Base-by-base conservation (phyloP, 2,329 filamentous ascomycete species). In the Hymenoscyphus fraxineus region DNA sequence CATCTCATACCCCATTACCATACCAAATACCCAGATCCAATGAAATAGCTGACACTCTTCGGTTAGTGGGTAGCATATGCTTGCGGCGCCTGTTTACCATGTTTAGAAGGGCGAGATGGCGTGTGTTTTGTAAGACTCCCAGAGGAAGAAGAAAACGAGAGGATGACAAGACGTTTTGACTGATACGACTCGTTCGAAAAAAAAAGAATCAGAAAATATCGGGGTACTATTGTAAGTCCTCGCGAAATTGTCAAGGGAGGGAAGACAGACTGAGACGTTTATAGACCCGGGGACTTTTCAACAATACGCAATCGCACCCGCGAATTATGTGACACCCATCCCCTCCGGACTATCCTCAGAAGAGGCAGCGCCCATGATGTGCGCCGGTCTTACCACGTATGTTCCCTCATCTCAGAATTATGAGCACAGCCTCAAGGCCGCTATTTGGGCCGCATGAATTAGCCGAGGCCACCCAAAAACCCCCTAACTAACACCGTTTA, bases 281-380 rank as follows among this genome's bases (percentile, higher is more conserved):
- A 0, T 15, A 74, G 73, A 71, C 47, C 88, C 88, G 0, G 88
- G 88, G 44, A 91, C 88, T n/a, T 91, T 90, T 73, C 88, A 90
- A 73, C 86, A 90, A 76, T 91, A 90, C 71, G 83, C 83, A 19
- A 73, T 88, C 16, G 83, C 82, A 0, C 85, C 86, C 10, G 87
- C 87, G 2, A 82, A 83, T 76, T 90, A 91, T 73, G 88, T 90
- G 1, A 90, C 88, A 0, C 86, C 86, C 1, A 89, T 91, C 69
- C 88, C 88, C 1, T 86, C 88, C 4, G 77, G 74, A 3, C 76
- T 91, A 19, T 75, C 80, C 54, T 86, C 83, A 10, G 86, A 83
- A 60, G 79, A 80, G 31, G 88, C 88, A 0, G 88, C 88, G 1
- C 88, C 87, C 0, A 82, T 90, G 78, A 81, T 89, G 61, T 90